A percentile compares a stretch with the other conserved stretches of the same genome.
Evolutionary conservation across 331 rosid genomes (phyloP).

Genomic region (Malus hybrid): DNA sequence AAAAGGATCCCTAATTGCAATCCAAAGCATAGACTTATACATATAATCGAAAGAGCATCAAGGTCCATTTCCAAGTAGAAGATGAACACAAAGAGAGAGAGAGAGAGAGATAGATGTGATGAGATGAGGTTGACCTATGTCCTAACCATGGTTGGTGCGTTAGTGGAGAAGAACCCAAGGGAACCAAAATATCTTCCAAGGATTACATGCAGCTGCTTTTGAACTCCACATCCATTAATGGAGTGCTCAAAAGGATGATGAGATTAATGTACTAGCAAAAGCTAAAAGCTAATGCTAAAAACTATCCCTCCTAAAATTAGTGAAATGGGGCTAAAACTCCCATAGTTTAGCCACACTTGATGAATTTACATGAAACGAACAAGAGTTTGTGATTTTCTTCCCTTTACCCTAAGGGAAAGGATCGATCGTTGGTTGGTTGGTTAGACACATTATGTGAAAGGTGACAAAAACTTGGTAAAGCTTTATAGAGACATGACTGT

Average conservation of each 20-base stretch:
- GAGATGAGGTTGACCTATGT: constrained; percentile 65
- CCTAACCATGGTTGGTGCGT: constrained; percentile 99
- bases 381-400: constrained; percentile 21
- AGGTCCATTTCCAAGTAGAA: constrained; percentile 45
- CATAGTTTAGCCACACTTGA: constrained; percentile 53
- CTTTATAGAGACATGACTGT: constrained; percentile 24
- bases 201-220: constrained; percentile 77
- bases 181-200: constrained; percentile 91
- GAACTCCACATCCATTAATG: constrained; percentile 80
- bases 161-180: constrained; percentile 74
- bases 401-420: constrained; percentile 63
- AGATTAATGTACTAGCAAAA: constrained; percentile 30
- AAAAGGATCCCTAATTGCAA: constrained; percentile 55
- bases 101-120: constrained; percentile 11
- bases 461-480: constrained; percentile 15
- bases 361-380: constrained; percentile 52
- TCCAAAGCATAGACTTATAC: constrained; percentile 55
- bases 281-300: constrained; percentile 22
- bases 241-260: constrained; percentile 64
- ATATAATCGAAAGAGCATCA: constrained; percentile 48
- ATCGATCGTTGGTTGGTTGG: constrained; percentile 21
- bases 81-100: neutral
- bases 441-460: constrained; percentile 34
- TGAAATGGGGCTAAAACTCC: constrained; percentile 62
- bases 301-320: constrained; percentile 51